Base-by-base conservation (phyloP, 441 rosid species). In the Eutrema salsugineum region DNA sequence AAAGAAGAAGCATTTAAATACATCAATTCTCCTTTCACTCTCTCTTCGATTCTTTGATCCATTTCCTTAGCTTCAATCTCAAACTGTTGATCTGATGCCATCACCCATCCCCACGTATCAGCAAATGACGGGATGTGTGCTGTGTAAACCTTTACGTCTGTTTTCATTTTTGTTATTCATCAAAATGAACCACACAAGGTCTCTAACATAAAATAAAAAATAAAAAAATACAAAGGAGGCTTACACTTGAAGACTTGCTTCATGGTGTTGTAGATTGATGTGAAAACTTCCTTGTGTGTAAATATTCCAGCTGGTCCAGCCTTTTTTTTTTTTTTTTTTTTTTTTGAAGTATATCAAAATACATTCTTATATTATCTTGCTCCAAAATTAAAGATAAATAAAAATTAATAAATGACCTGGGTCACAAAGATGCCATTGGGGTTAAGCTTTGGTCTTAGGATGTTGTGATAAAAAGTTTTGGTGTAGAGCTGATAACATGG, bases 31-130 rank as follows among this genome's bases (percentile, higher is more conserved):
- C 93, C 92, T 1, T 71, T 76, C 8, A 94, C 83, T 71, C 92
- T 86, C 27, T 86, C 84, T 43, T 87, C 83, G 43, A 91, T 90
- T 66, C 88, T 86, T 60, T 53, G 62, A 63, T 94, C 99, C 11
- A 94, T 87, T 77, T 91, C 96, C 44, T 81, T 79, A 5, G 85
- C 82, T 35, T 74, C 78, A 24, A 84, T 68, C 1, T 69, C 77
- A 72, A 94, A 82, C 7, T 93, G 95, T 40, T 87, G 79, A 61
- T 94, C 99, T 0, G 99, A 91, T 10, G 97, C 99, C 96, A 94
- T 91, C 39, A 94, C 94, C 99, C 99, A 94, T 70, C 99, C 97
- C 99, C 99, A 91, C 2, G 97, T 94, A 55, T 94, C 97, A 5
- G 99, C 97, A 73, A 89, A 94, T 44, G 99, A 94, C 27, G 99